A percentile compares a stretch with the other conserved stretches of the same genome.
These are phyloP conservation scores for Carallia brachiata DNA, from an alignment of 345 rosid genomes.

Conservation along the genomic window DNA sequence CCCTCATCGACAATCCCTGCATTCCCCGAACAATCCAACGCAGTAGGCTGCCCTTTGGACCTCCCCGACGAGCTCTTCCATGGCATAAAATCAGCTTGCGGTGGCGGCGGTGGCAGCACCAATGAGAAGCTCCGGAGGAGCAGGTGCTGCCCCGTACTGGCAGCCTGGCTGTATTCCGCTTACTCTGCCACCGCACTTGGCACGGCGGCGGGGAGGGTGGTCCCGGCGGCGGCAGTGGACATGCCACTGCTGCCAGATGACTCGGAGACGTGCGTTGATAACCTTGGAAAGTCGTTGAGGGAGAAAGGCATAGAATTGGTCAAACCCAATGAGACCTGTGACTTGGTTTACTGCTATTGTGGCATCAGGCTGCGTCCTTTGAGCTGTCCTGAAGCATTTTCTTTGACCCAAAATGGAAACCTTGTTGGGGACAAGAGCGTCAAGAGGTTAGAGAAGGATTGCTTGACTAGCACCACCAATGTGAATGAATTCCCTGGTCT, in stretches of 20 bases:
- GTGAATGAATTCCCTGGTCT: slow-evolving; percentile 60
- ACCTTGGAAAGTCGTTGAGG: slow-evolving; percentile 61
- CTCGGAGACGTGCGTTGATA: slow-evolving; percentile 89
- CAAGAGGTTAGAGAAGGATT: slow-evolving; percentile 62
- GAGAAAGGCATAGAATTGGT: slow-evolving; percentile 62
- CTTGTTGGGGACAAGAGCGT: slow-evolving; percentile 67
- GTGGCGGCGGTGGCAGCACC: slow-evolving; percentile 10
- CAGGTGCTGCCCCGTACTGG: slow-evolving; percentile 92
- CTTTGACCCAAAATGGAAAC: slow-evolving; percentile 45
- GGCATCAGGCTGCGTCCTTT: slow-evolving; percentile 79
- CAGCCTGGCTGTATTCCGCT: slow-evolving; percentile 83
- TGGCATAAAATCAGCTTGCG: slow-evolving; percentile 58
- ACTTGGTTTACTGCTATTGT: slow-evolving; percentile 80
- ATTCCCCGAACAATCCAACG: slow-evolving; percentile 81
- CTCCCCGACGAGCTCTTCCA: slow-evolving; percentile 69
- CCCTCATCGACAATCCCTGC: slow-evolving; percentile 84
- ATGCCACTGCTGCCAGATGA: slow-evolving; percentile 89
- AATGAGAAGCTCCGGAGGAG: slow-evolving; percentile 43
- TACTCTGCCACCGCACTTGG: slow-evolving; percentile 73
- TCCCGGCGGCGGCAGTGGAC: slow-evolving; percentile 20
- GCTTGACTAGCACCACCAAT: slow-evolving; percentile 49
- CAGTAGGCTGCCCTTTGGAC: slow-evolving; percentile 64
- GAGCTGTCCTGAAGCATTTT: slow-evolving; percentile 71
- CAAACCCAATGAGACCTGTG: slow-evolving; percentile 79
- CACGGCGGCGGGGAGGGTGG: slow-evolving; percentile 15